Evolutionary conservation across 345 rosid genomes (phyloP).

Genomic region (Microcos paniculata): DNA sequence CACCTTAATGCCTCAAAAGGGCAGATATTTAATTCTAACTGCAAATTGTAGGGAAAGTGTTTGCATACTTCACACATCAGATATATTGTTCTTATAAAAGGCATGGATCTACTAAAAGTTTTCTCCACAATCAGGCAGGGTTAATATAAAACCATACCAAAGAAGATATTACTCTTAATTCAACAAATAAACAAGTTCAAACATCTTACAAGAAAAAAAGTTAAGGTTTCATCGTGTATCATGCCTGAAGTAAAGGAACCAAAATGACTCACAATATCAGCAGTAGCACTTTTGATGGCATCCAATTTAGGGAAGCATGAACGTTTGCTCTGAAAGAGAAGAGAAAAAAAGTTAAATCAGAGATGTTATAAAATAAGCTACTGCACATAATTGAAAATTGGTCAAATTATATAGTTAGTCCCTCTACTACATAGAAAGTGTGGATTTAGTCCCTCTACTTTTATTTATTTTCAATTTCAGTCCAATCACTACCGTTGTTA

Average conservation of each 20-base stretch:
- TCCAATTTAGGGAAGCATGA: conserved; percentile 82
- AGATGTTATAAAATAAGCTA: conserved; percentile 10
- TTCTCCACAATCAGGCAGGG: background rate
- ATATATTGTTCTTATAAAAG: background rate
- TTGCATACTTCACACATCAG: background rate
- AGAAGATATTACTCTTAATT: background rate
- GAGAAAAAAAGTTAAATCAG: conserved; percentile 17
- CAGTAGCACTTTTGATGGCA: conserved; percentile 86
- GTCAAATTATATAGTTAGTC: no score
- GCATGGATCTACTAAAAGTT: background rate
- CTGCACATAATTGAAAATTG: background rate
- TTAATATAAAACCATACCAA: background rate
- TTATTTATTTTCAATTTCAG: no score
- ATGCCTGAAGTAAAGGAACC: conserved; percentile 10
- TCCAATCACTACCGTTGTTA: no score
- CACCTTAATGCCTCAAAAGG: background rate
- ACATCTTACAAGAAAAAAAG: conserved; percentile 8
- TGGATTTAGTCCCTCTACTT: no score
- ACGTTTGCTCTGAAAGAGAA: conserved; percentile 65
- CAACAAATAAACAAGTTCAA: background rate
- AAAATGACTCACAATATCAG: conserved; percentile 76
- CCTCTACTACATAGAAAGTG: no score
- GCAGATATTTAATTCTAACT: background rate
- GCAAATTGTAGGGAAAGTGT: background rate
- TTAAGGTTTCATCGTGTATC: background rate